phyloP scores from a whole-genome alignment of 768 basidiomycete genomes.

The Neoboletus brunneissimus region DNA sequence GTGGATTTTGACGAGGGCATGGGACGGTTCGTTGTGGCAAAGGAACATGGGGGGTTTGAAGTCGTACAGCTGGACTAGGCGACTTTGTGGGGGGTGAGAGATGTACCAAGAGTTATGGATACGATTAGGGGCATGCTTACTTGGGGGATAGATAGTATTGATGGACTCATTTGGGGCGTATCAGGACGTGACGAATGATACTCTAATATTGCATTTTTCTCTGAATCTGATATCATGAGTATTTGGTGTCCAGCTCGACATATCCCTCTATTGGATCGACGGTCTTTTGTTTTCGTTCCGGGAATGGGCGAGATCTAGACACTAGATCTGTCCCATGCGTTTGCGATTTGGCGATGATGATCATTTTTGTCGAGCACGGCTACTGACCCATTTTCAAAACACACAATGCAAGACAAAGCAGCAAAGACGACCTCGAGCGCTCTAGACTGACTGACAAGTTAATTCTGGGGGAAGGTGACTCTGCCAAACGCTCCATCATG shows the following conservation, averaged over 20 bases:
- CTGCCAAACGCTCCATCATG: not conserved
- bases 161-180: not conserved
- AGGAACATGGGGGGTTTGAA: slow-evolving; percentile 25
- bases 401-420: not conserved
- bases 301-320: not conserved
- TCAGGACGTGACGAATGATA: not conserved
- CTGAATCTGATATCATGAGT: not conserved
- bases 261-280: too few relatives aligned
- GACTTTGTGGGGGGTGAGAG: not conserved
- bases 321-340: not conserved
- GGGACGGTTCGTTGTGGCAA: slow-evolving; percentile 31
- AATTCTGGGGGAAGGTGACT: not conserved
- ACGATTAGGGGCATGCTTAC: too few relatives aligned
- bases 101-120: too few relatives aligned
- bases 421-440: not conserved
- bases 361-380: not conserved
- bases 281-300: not conserved
- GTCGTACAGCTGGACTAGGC: slow-evolving; percentile 22
- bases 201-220: not conserved
- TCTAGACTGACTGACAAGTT: not conserved
- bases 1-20: slow-evolving; percentile 33
- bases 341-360: not conserved
- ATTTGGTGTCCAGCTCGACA: not conserved
- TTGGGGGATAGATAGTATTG: not conserved
- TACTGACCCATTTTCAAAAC: not conserved